Base-by-base conservation (phyloP, 225 moss, liverwort and hornwort genomes). In the Sphagnum tenellum region DNA sequence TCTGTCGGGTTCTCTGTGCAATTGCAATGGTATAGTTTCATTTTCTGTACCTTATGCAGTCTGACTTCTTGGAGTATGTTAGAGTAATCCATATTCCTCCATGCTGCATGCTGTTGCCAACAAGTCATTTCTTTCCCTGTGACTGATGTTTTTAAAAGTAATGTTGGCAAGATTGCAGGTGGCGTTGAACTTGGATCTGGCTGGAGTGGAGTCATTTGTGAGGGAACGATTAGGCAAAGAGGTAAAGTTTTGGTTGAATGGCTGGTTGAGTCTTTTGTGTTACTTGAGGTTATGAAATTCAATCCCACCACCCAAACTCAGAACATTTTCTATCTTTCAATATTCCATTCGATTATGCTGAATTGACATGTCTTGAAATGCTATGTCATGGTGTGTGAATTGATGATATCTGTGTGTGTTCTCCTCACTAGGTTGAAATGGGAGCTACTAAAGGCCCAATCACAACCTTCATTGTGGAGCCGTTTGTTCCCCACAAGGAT, bases 161-260 rank as follows among this genome's bases (percentile, higher is more conserved):
- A 1, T 29, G 29, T 29, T 29, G 29, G 29, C 29, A 29, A 45
- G 59, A 61, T 11, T 60, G 61, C 78, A 88, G 87, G 87, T 96
- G 69, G 96, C 92, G 49, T 75, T 96, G 56, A 90, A 96, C 70
- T 78, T 96, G 83, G 96, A 96, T 81, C 60, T 96, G 14, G 86
- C 83, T 7, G 92, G 92, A 61, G 92, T 90, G 61, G 92, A 92
- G 79, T 75, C 81, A 44, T 96, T 96, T 76, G 82, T 96, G 60
- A 88, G 81, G 69, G 88, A 92, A 66, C 88, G 96, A 48, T 75
- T 96, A 48, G 96, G 96, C 71, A 96, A 96, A 71, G 96, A 96
- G 92, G 96, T 96, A 66, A 62, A 29, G 29, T 0, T 29, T 29
- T 29, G 29, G 29, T 29, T 29, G 29, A 29, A 29, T 29, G 29